Evolutionary conservation across 2,329 filamentous ascomycete species (phyloP).

Genomic region (Colletotrichum liaoningense): DNA sequence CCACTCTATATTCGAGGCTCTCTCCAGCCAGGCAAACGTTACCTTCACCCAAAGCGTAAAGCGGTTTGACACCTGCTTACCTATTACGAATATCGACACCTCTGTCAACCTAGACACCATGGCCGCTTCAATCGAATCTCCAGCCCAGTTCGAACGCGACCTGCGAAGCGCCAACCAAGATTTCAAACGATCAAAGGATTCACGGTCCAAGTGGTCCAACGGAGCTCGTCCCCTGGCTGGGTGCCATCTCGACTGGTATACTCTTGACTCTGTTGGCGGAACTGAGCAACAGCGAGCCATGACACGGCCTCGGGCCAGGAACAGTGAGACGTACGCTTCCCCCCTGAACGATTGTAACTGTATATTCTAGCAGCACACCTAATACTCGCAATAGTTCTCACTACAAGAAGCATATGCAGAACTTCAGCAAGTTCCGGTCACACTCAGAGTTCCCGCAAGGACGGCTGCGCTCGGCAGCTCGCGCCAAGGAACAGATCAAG

Average conservation of each 20-base stretch:
- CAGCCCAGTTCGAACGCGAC: conserved; percentile 48
- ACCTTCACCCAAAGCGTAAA: not conserved
- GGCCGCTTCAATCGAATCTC: conserved; percentile 39
- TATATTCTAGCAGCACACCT: not conserved
- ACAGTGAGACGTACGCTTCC: conserved; percentile 47
- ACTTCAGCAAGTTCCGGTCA: conserved; percentile 50
- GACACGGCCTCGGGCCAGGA: conserved; percentile 46
- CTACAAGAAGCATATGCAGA: conserved; percentile 42
- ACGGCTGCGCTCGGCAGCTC: conserved; percentile 47
- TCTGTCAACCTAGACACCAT: conserved; percentile 31
- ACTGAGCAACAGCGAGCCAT: conserved; percentile 47
- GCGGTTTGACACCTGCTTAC: not conserved
- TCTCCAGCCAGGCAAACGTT: not conserved
- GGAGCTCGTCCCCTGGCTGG: conserved; percentile 48
- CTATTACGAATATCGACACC: not conserved
- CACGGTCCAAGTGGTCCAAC: conserved; percentile 53
- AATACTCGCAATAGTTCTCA: conserved; percentile 14
- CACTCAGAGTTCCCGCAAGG: conserved; percentile 41
- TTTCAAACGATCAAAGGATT: conserved; percentile 57
- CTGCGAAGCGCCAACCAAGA: conserved; percentile 56
- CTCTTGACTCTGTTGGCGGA: conserved; percentile 36
- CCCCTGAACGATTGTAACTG: not conserved
- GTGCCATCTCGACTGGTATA: conserved; percentile 34
- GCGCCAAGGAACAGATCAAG: conserved; percentile 48
- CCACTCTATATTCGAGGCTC: not conserved